Percentiles rank a stretch among this genome's conserved stretches.
These are phyloP conservation scores for Chaetomium fimeti DNA, from an alignment of 495 filamentous ascomycete genomes.

Conservation along the genomic window DNA sequence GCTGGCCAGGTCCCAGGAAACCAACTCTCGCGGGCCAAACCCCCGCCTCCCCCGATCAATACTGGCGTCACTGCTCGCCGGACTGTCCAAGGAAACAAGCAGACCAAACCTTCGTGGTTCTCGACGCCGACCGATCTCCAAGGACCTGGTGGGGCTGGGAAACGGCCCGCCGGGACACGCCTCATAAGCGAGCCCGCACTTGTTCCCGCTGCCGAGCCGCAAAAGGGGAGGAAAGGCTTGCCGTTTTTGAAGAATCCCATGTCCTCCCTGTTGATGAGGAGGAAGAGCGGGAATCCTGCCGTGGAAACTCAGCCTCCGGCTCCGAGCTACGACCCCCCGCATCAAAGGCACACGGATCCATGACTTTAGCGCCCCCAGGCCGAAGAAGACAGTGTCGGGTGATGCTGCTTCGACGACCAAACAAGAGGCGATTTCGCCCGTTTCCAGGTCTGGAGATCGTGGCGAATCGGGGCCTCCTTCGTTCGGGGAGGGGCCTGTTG, in stretches of 20 bases:
- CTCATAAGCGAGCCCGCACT: slow-evolving; percentile 44
- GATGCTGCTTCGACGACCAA: not conserved
- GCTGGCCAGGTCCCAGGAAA: slow-evolving; percentile 25
- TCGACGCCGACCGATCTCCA: slow-evolving; percentile 41
- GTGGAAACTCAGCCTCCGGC: slow-evolving; percentile 47
- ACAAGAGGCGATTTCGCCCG: not conserved
- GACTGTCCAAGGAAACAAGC: slow-evolving; percentile 29
- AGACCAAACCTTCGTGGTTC: slow-evolving; percentile 42
- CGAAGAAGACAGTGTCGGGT: slow-evolving; percentile 51
- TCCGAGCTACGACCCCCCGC: slow-evolving; percentile 69
- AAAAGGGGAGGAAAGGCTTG: slow-evolving; percentile 52
- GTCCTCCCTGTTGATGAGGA: slow-evolving; percentile 45
- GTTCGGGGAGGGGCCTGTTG: not conserved
- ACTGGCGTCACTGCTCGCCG: slow-evolving; percentile 26
- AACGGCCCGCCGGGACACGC: slow-evolving; percentile 2
- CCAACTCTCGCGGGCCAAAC: slow-evolving; percentile 30
- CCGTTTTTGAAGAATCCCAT: slow-evolving; percentile 54
- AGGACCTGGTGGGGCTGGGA: slow-evolving; percentile 15
- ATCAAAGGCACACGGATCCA: slow-evolving; percentile 84
- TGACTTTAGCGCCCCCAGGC: slow-evolving; percentile 83
- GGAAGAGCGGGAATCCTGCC: slow-evolving; percentile 44
- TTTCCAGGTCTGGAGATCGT: not conserved
- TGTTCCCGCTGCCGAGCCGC: slow-evolving; percentile 55
- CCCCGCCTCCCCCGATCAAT: slow-evolving; percentile 37
- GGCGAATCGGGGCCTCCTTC: not conserved